phyloP scores from a whole-genome alignment of 352 stramenopile genomes.

The Phytophthora fragariae region DNA sequence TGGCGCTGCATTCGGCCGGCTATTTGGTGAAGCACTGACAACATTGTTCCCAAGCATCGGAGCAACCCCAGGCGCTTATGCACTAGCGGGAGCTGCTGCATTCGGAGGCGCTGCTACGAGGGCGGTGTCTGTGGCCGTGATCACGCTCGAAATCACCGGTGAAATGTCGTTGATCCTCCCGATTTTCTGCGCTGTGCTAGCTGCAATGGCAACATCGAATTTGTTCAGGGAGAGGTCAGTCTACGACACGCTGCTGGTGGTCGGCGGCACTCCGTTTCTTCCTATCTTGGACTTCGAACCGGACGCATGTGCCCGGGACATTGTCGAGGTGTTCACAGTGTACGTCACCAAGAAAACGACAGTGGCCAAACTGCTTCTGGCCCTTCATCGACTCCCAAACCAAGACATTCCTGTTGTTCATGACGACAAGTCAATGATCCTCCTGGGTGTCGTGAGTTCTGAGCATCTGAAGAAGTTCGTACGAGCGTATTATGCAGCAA shows the following conservation, averaged over 20 bases:
- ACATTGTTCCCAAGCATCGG: slow-evolving; percentile 23
- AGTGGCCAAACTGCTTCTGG: slow-evolving; percentile 59
- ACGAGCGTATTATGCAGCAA: slow-evolving; percentile 54
- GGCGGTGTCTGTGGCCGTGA: slow-evolving; percentile 79
- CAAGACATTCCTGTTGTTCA: slow-evolving; percentile 71
- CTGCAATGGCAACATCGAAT: slow-evolving; percentile 61
- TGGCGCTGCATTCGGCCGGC: slow-evolving; percentile 71
- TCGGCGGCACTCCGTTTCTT: slow-evolving; percentile 72
- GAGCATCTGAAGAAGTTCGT: slow-evolving; percentile 66
- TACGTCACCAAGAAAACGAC: slow-evolving; percentile 71
- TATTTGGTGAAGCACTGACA: slow-evolving; percentile 70
- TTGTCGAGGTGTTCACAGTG: slow-evolving; percentile 66
- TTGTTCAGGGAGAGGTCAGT: slow-evolving; percentile 65
- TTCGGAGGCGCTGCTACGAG: slow-evolving; percentile 67
- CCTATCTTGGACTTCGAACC: slow-evolving; percentile 73
- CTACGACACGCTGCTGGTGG: slow-evolving; percentile 75
- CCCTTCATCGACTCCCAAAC: slow-evolving; percentile 60
- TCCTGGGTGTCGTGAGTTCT: slow-evolving; percentile 60
- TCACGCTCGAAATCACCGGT: slow-evolving; percentile 81
- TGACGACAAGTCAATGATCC: slow-evolving; percentile 62
- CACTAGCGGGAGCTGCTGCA: slow-evolving; percentile 70
- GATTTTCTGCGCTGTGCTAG: slow-evolving; percentile 70
- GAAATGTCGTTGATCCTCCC: slow-evolving; percentile 77
- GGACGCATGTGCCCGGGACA: slow-evolving; percentile 51
- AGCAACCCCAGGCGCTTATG: slow-evolving; percentile 60